Base-by-base conservation (phyloP, 1,139 yeast genomes). In the Scheffersomyces titani region DNA sequence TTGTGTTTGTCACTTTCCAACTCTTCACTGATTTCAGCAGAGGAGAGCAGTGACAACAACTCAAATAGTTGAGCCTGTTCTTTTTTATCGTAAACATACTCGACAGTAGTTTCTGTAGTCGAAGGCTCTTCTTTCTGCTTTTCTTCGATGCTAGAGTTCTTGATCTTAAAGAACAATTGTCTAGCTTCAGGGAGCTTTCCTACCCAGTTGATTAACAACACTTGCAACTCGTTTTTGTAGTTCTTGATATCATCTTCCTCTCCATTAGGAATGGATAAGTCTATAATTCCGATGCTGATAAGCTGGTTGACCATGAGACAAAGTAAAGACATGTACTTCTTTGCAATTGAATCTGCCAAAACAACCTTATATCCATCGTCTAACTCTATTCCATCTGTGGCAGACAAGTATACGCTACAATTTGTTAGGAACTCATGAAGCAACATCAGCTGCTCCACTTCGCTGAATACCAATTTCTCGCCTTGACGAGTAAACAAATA, bases 371-470 rank as follows among this genome's bases (percentile, higher is more conserved):
- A 68, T 0, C 77, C 80, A 44, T 71, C 75, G 2, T 72, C 76
- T 13, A 75, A 73, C 48, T 72, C 74, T 19, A 76, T 58, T 11
- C 60, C 70, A 22, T 75, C 73, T 1, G 72, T 67, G 0, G 81
- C 76, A 0, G 87, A 76, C 19, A 88, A 69, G 59, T 77, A 83
- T 16, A 81, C 77, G 9, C 83, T 75, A 24, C 88, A 80, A 58
- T 82, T 86, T 18, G 84, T 78, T 57, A 89, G 76, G 63, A 88
- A 86, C 66, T 87, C 91, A 68, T 88, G 92, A 48, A 89, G 69
- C n/a, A 89, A 65, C 90, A 88, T 86, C 64, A 83, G 82, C 58
- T 73, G 77, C 62, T 89, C 93, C 51, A 86, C 77, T 7, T 80
- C 84, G 44, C 88, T 82, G 18, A 88, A 68, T 7, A 70, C 72